These are phyloP conservation scores for Phialocephala subalpina DNA, from an alignment of 2,329 filamentous ascomycete species.

Conservation along the genomic window DNA sequence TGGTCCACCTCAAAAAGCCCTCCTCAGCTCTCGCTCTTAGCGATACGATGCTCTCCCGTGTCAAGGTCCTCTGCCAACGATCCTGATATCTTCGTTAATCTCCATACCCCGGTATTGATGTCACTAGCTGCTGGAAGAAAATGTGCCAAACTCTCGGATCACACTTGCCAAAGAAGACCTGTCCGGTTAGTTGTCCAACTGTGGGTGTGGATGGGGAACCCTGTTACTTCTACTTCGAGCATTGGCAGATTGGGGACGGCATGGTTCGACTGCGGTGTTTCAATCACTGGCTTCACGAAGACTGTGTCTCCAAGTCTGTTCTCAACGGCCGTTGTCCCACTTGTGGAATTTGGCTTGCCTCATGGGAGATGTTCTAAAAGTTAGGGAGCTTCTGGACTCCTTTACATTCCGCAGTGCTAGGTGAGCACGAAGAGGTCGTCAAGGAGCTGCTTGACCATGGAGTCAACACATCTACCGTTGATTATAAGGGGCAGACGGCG, in stretches of 20 bases:
- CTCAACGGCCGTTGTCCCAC: slow-evolving; percentile 17
- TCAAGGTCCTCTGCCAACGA: no score
- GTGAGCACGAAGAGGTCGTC: slow-evolving; percentile 8
- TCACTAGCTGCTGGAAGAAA: no score
- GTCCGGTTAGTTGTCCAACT: slow-evolving; percentile 11
- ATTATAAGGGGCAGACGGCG: slow-evolving; percentile 12
- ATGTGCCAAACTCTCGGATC: no score
- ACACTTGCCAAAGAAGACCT: no score
- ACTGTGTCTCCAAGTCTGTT: slow-evolving; percentile 15
- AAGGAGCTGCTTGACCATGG: slow-evolving; percentile 13
- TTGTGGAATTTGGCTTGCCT: slow-evolving; percentile 13
- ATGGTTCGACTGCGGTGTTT: slow-evolving; percentile 14
- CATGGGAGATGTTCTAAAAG: slow-evolving; percentile 9
- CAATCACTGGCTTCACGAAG: slow-evolving; percentile 16
- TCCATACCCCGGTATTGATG: no score
- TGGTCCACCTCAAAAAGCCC: no score
- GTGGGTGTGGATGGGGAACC: slow-evolving; percentile 14
- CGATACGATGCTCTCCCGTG: no score
- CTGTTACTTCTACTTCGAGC: slow-evolving; percentile 15
- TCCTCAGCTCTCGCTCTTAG: no score
- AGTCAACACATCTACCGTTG: slow-evolving; percentile 10
- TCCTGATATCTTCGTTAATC: no score
- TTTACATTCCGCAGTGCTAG: slow-evolving; percentile 10
- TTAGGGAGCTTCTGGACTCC: slow-evolving; percentile 13
- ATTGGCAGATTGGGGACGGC: slow-evolving; percentile 12